phyloP scores from a whole-genome alignment of 768 basidiomycete species.

The Trametes cubensis region DNA sequence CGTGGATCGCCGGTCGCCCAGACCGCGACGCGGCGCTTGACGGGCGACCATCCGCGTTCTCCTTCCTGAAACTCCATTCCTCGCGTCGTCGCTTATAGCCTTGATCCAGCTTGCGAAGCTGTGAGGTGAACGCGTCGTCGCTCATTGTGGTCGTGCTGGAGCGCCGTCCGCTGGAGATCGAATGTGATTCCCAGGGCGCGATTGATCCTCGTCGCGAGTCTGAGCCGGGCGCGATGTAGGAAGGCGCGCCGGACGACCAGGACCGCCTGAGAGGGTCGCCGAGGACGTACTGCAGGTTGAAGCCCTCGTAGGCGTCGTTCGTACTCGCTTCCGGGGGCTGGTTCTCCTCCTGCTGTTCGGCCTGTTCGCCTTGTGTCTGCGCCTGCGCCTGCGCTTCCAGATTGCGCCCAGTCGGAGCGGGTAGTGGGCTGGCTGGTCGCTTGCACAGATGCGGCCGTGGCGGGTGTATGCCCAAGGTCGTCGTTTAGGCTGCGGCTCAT shows the following conservation, averaged over 20 bases:
- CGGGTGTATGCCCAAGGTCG: constrained; percentile 32
- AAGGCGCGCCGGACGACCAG: constrained; percentile 31
- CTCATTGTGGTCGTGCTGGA: constrained; percentile 39
- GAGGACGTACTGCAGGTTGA: constrained; percentile 51
- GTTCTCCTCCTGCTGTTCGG: background rate
- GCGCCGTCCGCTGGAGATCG: constrained; percentile 28
- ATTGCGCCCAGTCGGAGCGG: constrained; percentile 54
- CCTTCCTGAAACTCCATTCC: constrained; percentile 64
- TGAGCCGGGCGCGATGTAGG: constrained; percentile 23
- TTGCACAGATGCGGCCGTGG: constrained; percentile 30
- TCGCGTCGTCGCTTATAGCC: constrained; percentile 44
- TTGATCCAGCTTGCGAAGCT: constrained; percentile 43
- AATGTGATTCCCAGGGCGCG: constrained; percentile 23
- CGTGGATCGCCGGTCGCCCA: constrained; percentile 48
- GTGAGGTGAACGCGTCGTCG: constrained; percentile 45
- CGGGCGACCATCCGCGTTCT: constrained; percentile 44
- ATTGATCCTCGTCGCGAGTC: constrained; percentile 24
- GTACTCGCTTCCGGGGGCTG: background rate
- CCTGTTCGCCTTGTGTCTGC: constrained; percentile 10
- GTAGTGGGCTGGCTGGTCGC: constrained; percentile 50
- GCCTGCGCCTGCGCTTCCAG: constrained; percentile 44
- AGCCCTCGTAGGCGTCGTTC: constrained; percentile 38
- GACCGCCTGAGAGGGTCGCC: constrained; percentile 34
- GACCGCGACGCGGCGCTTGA: constrained; percentile 21
- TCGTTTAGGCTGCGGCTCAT: constrained; percentile 66